phyloP scores from a whole-genome alignment of 805 yeast genomes.

The Metschnikowia santaceciliae region DNA sequence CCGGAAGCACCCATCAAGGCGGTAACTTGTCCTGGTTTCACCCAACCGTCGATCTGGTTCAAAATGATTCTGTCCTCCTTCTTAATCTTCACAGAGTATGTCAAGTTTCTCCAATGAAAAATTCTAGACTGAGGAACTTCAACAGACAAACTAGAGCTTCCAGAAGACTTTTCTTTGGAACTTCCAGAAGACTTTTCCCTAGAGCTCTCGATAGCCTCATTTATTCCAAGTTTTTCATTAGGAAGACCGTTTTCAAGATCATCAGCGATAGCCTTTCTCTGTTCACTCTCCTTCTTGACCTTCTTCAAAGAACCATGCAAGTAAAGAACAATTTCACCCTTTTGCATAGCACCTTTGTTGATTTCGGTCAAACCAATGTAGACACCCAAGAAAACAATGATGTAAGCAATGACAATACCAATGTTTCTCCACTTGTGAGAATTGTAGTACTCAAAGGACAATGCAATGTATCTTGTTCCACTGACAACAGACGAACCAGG shows the following conservation, averaged over 20 bases:
- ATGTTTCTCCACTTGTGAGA: conserved; percentile 77
- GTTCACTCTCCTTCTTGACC: conserved; percentile 33
- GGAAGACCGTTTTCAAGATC: conserved; percentile 35
- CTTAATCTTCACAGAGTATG: conserved; percentile 35
- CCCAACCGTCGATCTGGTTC: conserved; percentile 54
- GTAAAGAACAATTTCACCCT: conserved; percentile 35
- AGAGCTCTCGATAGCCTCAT: conserved; percentile 28
- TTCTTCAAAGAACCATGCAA: conserved; percentile 41
- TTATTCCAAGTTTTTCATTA: conserved; percentile 25
- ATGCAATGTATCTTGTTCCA: conserved; percentile 56
- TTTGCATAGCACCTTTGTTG: conserved; percentile 45
- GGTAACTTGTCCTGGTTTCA: conserved; percentile 75
- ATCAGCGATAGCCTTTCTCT: conserved; percentile 22
- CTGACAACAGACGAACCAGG: conserved; percentile 50
- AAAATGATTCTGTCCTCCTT: conserved; percentile 38
- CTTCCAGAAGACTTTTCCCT: conserved; percentile 14
- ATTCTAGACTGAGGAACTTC: conserved; percentile 15
- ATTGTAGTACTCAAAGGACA: conserved; percentile 48
- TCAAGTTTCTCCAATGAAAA: conserved; percentile 39
- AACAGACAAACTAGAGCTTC: conserved; percentile 11
- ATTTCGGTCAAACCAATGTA: conserved; percentile 37
- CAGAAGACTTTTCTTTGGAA: conserved; percentile 10
- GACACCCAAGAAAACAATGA: conserved; percentile 37
- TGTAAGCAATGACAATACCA: conserved; percentile 59
- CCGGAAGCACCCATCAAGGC: conserved; percentile 87